Base-by-base conservation (phyloP, 139 green algal species). In the Bryopsis sp. region DNA sequence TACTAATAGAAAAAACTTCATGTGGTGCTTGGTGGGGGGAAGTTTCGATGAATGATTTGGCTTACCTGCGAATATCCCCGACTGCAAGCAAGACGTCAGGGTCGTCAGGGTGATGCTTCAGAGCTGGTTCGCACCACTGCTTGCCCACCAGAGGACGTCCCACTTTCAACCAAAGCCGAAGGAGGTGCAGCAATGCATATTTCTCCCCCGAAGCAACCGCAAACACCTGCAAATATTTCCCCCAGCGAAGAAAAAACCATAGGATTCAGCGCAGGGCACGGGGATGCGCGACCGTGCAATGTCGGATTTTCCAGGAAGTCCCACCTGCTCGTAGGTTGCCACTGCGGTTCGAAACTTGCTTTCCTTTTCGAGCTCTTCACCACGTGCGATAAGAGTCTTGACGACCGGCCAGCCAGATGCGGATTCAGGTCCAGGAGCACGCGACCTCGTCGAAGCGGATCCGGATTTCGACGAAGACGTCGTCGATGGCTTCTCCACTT, bases 41-140 rank as follows among this genome's bases (percentile, higher is more conserved):
- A 31, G 48, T 8, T 22, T 39, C 8, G 4, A 46, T 39, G 39
- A 65, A 31, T 65, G 58, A 26, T 65, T 65, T 5, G 43, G 28
- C 43, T 65, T 65, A 24, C 58, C 58, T 22, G 29, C 58, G 31
- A 33, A 39, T n/a, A n/a, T n/a, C n/a, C n/a, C n/a, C n/a, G n/a
- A n/a, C n/a, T n/a, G n/a, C n/a, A 26, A 65, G 8, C 7, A 65
- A 22, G 28, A 65, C 28, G 29, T 15, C 58, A 7, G 43, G 58
- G n/a, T 65, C 58, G 6, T 65, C 31, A 6, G 58, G n/a, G 58
- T 65, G 28, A 65, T 39, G 31, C 39, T 33, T 65, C 29, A 65
- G 4, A 65, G 32, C 26, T 39, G 6, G 39, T 11, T 65, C 58
- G n/a, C 58, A 65, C 58, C 58, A 65, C 26, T 65, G 22, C 58